Evolutionary conservation across 768 basidiomycete species (phyloP).

Genomic region (Tylopilus rubrobrunneus): DNA sequence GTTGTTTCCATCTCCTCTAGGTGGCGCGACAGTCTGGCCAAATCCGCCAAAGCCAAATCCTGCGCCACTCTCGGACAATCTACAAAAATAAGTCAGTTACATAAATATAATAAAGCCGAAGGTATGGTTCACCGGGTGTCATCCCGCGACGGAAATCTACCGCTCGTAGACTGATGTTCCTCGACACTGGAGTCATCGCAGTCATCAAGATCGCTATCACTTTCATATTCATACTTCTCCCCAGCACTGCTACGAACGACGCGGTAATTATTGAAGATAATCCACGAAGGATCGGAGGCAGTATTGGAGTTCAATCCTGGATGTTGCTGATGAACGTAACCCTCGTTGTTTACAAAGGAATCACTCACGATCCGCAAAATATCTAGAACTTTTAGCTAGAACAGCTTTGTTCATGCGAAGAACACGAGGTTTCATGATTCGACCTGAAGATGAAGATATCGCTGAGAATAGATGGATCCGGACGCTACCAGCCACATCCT

Average conservation of each 20-base stretch:
- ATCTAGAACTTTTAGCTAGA: conserved; percentile 22
- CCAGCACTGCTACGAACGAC: conserved; percentile 4
- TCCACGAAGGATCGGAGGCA: conserved; percentile 14
- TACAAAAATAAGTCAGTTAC: background rate
- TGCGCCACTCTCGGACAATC: background rate
- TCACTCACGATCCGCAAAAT: background rate
- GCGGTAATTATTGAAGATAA: conserved; percentile 11
- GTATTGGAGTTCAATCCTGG: conserved; percentile 23
- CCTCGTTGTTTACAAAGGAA: background rate
- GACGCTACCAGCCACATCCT: background rate
- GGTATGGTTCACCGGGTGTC: no score
- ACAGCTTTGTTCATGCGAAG: conserved; percentile 29
- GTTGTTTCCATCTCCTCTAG: no score
- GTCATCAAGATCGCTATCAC: no score
- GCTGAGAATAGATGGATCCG: conserved; percentile 30
- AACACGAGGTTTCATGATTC: conserved; percentile 15
- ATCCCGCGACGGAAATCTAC: no score
- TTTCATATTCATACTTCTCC: no score
- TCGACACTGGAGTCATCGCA: no score
- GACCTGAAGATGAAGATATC: conserved; percentile 8
- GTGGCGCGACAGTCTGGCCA: no score
- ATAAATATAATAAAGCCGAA: background rate
- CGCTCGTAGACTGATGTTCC: no score
- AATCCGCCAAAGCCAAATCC: background rate
- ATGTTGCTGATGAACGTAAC: no score